Evolutionary conservation across 768 basidiomycete species (phyloP).

Genomic region (Fomitopsis pulvina): DNA sequence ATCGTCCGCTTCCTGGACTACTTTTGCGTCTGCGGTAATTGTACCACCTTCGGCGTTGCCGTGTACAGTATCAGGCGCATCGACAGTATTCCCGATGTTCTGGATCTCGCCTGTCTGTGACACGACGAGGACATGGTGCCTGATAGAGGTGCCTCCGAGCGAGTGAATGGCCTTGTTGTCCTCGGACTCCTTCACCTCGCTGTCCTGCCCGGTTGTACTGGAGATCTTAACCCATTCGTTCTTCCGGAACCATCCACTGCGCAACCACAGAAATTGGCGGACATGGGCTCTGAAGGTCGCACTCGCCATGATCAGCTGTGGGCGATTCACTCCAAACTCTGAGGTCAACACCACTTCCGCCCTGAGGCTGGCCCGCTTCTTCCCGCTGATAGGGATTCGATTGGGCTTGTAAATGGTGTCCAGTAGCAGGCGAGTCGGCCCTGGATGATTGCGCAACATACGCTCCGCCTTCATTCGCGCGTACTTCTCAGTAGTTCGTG

Average conservation of each 20-base stretch:
- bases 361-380: not conserved
- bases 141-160: conserved; percentile 12
- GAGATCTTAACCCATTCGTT: conserved; percentile 17
- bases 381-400: not conserved
- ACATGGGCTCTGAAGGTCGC: conserved; percentile 60
- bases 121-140: conserved; percentile 61
- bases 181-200: not conserved
- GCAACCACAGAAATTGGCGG: conserved; percentile 43
- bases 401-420: conserved; percentile 40
- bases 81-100: conserved; percentile 43
- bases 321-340: conserved; percentile 19
- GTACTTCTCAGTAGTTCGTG: conserved; percentile 33
- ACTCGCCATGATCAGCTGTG: conserved; percentile 64
- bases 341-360: not conserved
- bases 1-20: too few species aligned
- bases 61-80: not conserved
- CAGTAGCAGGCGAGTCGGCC: conserved; percentile 52
- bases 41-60: not conserved
- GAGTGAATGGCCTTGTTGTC: conserved; percentile 7
- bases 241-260: conserved; percentile 50
- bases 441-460: conserved; percentile 45
- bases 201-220: conserved; percentile 8
- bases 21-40: not conserved
- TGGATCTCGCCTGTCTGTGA: conserved; percentile 42
- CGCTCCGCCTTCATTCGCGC: conserved; percentile 33